Conservation (phyloP, 345 rosid species). For the Lenwebbia sp. region DNA sequence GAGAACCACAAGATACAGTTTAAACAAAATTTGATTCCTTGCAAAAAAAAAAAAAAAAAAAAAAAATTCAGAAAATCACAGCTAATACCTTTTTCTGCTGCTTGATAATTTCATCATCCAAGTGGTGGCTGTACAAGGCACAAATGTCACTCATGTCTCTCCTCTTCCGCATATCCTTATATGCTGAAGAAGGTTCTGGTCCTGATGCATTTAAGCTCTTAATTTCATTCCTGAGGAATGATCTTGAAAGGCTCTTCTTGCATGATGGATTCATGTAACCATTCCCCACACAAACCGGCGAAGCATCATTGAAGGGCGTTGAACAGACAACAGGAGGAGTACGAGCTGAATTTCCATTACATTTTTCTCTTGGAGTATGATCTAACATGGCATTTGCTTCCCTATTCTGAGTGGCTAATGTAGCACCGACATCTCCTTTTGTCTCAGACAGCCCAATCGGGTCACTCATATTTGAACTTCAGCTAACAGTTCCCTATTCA, state of each 20-base stretch:
- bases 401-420: background rate
- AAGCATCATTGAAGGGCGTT: conserved; percentile 36
- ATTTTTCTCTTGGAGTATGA: conserved; percentile 12
- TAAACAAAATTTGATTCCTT: background rate
- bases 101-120: conserved; percentile 62
- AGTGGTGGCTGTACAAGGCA: conserved; percentile 79
- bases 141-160: conserved; percentile 56
- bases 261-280: conserved; percentile 55
- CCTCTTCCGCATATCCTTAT: conserved; percentile 56
- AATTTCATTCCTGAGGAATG: conserved; percentile 34
- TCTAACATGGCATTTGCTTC: conserved; percentile 10
- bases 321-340: conserved; percentile 20
- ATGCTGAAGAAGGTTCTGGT: conserved; percentile 26
- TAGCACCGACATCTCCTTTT: background rate
- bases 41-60: too few species aligned
- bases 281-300: conserved; percentile 78
- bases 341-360: conserved; percentile 11
- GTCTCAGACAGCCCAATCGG: background rate
- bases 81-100: conserved; percentile 70
- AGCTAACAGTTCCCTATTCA: background rate
- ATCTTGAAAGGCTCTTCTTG: conserved; percentile 36
- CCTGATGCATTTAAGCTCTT: conserved; percentile 26
- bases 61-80: background rate
- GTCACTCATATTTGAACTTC: background rate
- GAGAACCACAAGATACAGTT: conserved; percentile 7